Conservation (phyloP, 768 basidiomycete species). For the Pseudohyphozyma bogoriensis region DNA sequence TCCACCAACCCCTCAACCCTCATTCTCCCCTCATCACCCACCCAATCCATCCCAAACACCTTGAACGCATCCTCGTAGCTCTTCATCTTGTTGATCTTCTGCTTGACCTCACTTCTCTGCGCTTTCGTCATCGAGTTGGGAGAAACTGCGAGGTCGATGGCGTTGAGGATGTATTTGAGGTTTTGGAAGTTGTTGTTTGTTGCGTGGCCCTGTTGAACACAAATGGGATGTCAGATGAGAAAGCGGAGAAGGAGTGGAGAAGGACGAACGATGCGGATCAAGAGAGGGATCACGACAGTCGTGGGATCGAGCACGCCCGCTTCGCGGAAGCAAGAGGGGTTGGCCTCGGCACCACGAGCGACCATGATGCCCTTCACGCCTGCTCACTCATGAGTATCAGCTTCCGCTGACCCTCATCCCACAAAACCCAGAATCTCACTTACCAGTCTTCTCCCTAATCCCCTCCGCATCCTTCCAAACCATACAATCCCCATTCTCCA, state of each 20-base stretch:
- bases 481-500: slow-evolving; percentile 87
- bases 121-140: slow-evolving; percentile 6
- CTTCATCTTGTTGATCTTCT: slow-evolving; percentile 23
- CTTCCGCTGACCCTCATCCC: neutral
- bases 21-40: neutral
- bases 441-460: slow-evolving; percentile 61
- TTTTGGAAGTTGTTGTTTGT: slow-evolving; percentile 28
- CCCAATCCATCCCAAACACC: slow-evolving; percentile 6
- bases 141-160: slow-evolving; percentile 9
- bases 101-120: slow-evolving; percentile 7
- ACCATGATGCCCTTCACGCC: slow-evolving; percentile 91
- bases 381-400: slow-evolving; percentile 29
- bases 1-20: slow-evolving; percentile 15
- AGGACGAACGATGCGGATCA: slow-evolving; percentile 55
- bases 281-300: slow-evolving; percentile 56
- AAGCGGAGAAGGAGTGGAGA: neutral
- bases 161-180: slow-evolving; percentile 32
- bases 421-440: slow-evolving; percentile 31
- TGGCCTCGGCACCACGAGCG: slow-evolving; percentile 85
- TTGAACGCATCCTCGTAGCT: slow-evolving; percentile 9
- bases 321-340: slow-evolving; percentile 75
- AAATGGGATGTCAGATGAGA: neutral
- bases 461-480: slow-evolving; percentile 67
- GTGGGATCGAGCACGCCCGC: slow-evolving; percentile 61
- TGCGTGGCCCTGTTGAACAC: slow-evolving; percentile 16